Evolutionary conservation across 108 stramenopile genomes (phyloP), one percentile per base, ranked within the genome.

Genomic region (Licmophora abbreviata): DNA sequence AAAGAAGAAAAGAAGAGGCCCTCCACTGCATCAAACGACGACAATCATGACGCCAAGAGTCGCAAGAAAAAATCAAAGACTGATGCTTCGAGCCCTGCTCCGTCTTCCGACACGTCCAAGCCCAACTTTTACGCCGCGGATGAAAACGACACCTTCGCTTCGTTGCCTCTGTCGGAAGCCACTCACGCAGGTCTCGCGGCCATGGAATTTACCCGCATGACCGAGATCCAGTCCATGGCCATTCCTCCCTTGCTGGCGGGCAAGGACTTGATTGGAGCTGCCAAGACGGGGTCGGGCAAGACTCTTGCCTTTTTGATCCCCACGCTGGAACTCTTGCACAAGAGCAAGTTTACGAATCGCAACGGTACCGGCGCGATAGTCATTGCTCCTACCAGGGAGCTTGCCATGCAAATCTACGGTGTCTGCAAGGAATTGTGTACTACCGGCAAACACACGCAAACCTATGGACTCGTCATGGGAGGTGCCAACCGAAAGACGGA

Each of bases 341-440:
- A 93, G 61, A 79, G 92, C 44, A 86, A 87, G 64, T 99, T 95
- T 63, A 68, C 75, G 25, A 59, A 74, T 28, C 60, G 95, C 22
- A 95, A 96, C 49, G 97, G 99, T 41, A 96, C 95, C 22, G 97
- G 95, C 17, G 96, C 89, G 44, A 82, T 99, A 48, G 77, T 99
- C 44, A 94, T 99, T 60, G 74, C 88, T 25, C 99, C 99, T 28
- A 99, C 99, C 1, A 60, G 99, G 9, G 97, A 99, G 73, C 67
- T 99, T 56, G 88, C 94, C 34, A 88, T 99, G 79, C 97, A 99
- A 71, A 99, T 93, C 59, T 99, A 97, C 63, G 95, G 96, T 6
- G 96, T 97, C n/a, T 75, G 92, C 31, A 92, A 95, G 27, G 97
- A 99, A 50, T 45, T 99, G 11, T 58, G 68, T 48, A 76, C 66